phyloP scores from a whole-genome alignment of 2,329 filamentous ascomycete genomes.

The Stagonosporopsis chrysanthemi region DNA sequence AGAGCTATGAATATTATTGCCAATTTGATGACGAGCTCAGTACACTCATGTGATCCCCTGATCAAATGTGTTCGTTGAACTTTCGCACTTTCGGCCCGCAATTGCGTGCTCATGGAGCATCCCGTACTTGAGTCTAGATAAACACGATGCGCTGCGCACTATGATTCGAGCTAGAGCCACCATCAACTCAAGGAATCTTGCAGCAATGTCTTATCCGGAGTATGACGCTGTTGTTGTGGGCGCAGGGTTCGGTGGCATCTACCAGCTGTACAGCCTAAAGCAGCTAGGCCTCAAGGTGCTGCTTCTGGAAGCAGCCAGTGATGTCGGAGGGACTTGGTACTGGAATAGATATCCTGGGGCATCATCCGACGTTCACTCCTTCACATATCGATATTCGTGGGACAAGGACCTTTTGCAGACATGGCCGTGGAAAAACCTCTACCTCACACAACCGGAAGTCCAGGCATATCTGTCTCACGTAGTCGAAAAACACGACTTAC shows the following conservation, averaged over 20 bases:
- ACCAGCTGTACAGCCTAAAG: not conserved
- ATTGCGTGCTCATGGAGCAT: not conserved
- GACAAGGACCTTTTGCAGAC: slow-evolving; percentile 1
- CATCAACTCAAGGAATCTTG: not conserved
- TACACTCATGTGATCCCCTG: not conserved
- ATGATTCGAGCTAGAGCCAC: not conserved
- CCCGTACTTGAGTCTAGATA: not conserved
- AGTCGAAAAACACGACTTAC: not conserved
- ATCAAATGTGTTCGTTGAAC: not conserved
- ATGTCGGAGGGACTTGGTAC: not conserved
- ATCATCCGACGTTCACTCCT: not conserved
- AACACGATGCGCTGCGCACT: not conserved
- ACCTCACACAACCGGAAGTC: not conserved
- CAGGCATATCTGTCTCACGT: not conserved
- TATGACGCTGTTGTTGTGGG: not conserved
- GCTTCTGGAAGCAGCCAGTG: not conserved
- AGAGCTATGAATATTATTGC: not conserved
- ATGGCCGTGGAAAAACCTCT: slow-evolving; percentile 1
- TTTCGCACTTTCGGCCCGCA: not conserved
- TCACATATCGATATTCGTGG: slow-evolving; percentile 5
- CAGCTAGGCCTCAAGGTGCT: not conserved
- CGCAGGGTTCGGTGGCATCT: not conserved
- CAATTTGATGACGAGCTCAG: not conserved
- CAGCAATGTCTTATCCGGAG: not conserved
- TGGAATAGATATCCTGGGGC: slow-evolving; percentile 15